These are phyloP conservation scores for Salix caprea DNA, from an alignment of 345 rosid species.

Conservation along the genomic window DNA sequence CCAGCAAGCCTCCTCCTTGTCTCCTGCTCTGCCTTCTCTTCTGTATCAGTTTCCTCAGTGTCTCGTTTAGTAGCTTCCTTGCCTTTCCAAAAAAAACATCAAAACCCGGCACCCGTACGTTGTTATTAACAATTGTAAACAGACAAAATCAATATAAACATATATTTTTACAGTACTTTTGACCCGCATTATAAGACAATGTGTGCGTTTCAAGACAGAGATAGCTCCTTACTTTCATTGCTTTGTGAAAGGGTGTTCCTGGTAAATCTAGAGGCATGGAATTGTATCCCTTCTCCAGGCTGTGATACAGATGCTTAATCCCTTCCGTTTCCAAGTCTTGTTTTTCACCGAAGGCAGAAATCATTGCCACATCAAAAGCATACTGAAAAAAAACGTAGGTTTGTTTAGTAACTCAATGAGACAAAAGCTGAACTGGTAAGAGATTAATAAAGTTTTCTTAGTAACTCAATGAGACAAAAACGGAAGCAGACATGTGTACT, in stretches of 20 bases:
- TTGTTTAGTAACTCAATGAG: background rate
- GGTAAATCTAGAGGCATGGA: slow-evolving; percentile 91
- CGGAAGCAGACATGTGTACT: background rate
- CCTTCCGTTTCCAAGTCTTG: slow-evolving; percentile 48
- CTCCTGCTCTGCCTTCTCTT: slow-evolving; percentile 51
- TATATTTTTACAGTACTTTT: background rate
- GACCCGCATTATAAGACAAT: background rate
- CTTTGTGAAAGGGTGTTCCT: slow-evolving; percentile 71
- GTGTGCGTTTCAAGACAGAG: background rate
- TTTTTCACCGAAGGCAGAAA: slow-evolving; percentile 64
- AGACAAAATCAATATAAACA: background rate
- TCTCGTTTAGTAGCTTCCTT: slow-evolving; percentile 57
- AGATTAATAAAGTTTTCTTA: background rate
- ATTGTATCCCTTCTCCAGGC: slow-evolving; percentile 79
- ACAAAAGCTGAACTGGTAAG: background rate
- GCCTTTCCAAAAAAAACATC: slow-evolving; percentile 39
- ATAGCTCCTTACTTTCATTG: slow-evolving; percentile 57
- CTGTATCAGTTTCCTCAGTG: slow-evolving; percentile 49
- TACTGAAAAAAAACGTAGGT: slow-evolving; percentile 36
- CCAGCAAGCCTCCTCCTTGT: slow-evolving; percentile 55
- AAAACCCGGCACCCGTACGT: background rate
- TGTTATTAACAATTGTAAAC: background rate
- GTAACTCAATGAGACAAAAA: background rate
- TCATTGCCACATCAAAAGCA: slow-evolving; percentile 94
- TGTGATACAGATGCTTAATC: slow-evolving; percentile 62